These are phyloP conservation scores for Colletotrichum eleusines DNA, from an alignment of 2,329 filamentous ascomycete species.

Conservation along the genomic window DNA sequence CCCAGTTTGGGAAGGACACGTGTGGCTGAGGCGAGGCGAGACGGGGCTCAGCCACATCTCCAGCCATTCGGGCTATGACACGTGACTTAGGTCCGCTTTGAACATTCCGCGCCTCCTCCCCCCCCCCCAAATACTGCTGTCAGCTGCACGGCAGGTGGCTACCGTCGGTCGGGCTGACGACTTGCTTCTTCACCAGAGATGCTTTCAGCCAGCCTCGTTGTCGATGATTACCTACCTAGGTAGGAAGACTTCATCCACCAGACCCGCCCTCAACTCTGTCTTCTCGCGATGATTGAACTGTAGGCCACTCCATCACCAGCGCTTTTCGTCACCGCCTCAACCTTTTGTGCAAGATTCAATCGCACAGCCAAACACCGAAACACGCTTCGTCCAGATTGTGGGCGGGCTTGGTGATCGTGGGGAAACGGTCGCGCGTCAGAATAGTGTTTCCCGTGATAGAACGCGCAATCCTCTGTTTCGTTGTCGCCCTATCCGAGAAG, in stretches of 20 bases:
- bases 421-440: conserved; percentile 28
- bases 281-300: neutral
- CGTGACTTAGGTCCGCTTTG: conserved; percentile 24
- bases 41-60: conserved; percentile 22
- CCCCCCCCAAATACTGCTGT: too few species aligned
- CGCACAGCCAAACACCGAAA: conserved; percentile 31
- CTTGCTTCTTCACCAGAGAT: neutral
- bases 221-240: too few species aligned
- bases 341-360: conserved; percentile 6
- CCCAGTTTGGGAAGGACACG: neutral
- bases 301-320: neutral
- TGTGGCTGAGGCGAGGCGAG: conserved; percentile 29
- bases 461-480: conserved; percentile 42
- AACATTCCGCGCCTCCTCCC: too few species aligned
- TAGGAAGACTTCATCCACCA: neutral
- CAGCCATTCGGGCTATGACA: conserved; percentile 17
- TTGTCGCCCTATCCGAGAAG: conserved; percentile 38
- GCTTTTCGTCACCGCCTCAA: neutral
- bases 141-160: neutral
- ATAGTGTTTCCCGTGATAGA: conserved; percentile 31
- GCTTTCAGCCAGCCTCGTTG: neutral
- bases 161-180: neutral
- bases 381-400: conserved; percentile 31
- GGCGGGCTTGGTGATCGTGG: conserved; percentile 35
- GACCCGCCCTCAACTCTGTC: neutral